Percentiles rank a stretch among this genome's conserved stretches.
phyloP scores from a whole-genome alignment of 495 filamentous ascomycete genomes.

The Hypoxylon subgilvum region DNA sequence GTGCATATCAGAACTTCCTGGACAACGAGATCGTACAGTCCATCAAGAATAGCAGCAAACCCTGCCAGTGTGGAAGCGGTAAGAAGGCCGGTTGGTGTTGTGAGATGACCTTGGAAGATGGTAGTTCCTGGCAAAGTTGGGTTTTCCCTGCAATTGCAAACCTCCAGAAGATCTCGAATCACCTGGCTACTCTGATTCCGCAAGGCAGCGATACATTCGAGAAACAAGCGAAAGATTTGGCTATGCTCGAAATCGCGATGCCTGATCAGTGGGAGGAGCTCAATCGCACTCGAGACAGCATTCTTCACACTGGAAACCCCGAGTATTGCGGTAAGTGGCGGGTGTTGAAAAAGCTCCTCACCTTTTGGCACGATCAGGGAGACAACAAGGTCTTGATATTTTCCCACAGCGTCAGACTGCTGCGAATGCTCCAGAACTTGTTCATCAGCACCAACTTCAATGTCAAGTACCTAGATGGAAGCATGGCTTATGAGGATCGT shows the following conservation, averaged over 20 bases:
- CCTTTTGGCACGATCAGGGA: slow-evolving; percentile 85
- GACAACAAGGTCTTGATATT: slow-evolving; percentile 97
- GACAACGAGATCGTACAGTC: slow-evolving; percentile 70
- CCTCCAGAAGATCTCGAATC: slow-evolving; percentile 88
- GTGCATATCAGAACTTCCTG: slow-evolving; percentile 84
- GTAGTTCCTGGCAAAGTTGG: slow-evolving; percentile 72
- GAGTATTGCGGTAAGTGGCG: slow-evolving; percentile 99
- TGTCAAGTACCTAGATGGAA: slow-evolving; percentile 87
- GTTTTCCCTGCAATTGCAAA: slow-evolving; percentile 84
- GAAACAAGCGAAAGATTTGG: slow-evolving; percentile 81
- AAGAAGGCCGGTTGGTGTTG: slow-evolving; percentile 87
- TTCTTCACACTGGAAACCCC: slow-evolving; percentile 82
- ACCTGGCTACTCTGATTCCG: no score
- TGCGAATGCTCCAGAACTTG: slow-evolving; percentile 84
- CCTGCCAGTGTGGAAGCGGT: slow-evolving; percentile 71
- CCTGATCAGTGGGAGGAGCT: slow-evolving; percentile 81
- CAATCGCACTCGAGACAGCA: slow-evolving; percentile 74
- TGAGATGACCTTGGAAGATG: slow-evolving; percentile 60
- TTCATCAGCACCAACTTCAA: slow-evolving; percentile 92
- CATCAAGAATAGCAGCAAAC: slow-evolving; percentile 68
- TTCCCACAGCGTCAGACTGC: slow-evolving; percentile 81
- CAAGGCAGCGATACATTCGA: no score
- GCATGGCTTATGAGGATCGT: slow-evolving; percentile 83
- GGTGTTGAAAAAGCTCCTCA: slow-evolving; percentile 81
- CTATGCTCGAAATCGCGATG: slow-evolving; percentile 73